Conservation (phyloP, 768 basidiomycete species). For the Rhizopogon sp. region DNA sequence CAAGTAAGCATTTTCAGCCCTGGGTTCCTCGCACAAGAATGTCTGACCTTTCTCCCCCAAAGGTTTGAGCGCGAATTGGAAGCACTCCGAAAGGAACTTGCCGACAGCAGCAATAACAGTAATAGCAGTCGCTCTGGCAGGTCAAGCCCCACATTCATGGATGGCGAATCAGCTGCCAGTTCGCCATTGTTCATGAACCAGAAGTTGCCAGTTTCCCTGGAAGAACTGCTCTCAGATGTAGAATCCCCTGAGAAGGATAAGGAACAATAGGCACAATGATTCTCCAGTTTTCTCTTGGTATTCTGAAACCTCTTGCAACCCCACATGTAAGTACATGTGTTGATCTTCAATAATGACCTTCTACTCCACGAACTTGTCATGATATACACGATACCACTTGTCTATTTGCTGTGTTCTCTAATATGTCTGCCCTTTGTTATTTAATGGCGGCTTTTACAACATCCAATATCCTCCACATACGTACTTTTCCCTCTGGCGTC, state of each 20-base stretch:
- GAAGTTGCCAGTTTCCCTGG: constrained; percentile 17
- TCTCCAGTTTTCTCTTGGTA: not conserved
- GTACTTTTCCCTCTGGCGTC: not conserved
- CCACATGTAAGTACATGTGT: not conserved
- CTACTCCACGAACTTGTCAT: constrained; percentile 4
- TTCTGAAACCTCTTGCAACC: constrained; percentile 4
- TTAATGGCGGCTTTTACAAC: not conserved
- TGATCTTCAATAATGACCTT: constrained; percentile 11
- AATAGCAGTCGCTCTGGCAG: constrained; percentile 40
- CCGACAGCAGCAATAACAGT: constrained; percentile 41
- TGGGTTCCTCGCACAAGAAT: not conserved
- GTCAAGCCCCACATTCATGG: constrained; percentile 48
- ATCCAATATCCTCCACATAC: not conserved
- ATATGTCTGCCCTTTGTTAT: not conserved
- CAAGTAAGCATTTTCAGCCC: constrained; percentile 56
- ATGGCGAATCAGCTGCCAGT: constrained; percentile 33
- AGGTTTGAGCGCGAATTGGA: constrained; percentile 94
- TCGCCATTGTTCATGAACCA: constrained; percentile 27
- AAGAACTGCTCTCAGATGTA: constrained; percentile 10
- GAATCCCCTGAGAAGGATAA: constrained; percentile 23
- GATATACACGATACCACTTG: constrained; percentile 7
- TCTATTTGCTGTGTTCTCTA: not conserved
- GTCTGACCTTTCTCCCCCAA: constrained; percentile 5
- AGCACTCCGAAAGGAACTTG: constrained; percentile 84
- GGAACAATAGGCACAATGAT: constrained; percentile 12